Conservation (phyloP, 225 moss, liverwort and hornwort species). For the Bryoerythrophyllum caledonicum region DNA sequence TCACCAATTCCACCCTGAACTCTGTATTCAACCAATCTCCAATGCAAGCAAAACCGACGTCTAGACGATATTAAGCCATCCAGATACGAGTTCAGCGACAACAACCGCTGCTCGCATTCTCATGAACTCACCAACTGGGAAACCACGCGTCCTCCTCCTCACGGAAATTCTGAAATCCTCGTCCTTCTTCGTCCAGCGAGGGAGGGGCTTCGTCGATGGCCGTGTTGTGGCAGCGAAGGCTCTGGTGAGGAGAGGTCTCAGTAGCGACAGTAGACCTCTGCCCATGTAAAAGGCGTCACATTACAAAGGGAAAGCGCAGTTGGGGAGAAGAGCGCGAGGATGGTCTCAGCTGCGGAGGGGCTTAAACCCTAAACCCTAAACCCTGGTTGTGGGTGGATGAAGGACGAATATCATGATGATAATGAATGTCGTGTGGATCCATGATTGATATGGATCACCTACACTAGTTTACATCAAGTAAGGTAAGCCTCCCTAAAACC, state of each 20-base stretch:
- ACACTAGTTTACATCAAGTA: too few relatives aligned
- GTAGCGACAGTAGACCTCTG: constrained; percentile 11
- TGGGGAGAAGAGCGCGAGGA: neutral
- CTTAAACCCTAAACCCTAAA: neutral
- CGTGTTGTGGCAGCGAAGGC: neutral
- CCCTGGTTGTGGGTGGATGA: neutral
- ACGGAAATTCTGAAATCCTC: neutral
- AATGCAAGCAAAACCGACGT: neutral
- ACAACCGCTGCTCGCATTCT: neutral
- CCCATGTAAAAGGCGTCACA: constrained; percentile 19
- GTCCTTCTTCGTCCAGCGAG: neutral
- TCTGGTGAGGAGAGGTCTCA: neutral
- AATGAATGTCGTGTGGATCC: too few relatives aligned
- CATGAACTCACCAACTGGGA: constrained; percentile 23
- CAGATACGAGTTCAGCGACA: neutral
- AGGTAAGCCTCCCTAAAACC: too few relatives aligned
- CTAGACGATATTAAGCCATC: neutral
- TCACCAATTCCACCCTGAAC: neutral
- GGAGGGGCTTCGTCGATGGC: neutral
- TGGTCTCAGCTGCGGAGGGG: neutral
- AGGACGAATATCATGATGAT: neutral
- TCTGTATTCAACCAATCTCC: neutral
- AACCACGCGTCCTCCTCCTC: neutral
- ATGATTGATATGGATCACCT: too few relatives aligned
- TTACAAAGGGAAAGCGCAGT: neutral